Evolutionary conservation across 2,329 filamentous ascomycete genomes (phyloP), one percentile per base, ranked within the genome.

Genomic region (Fusarium coffeatum): DNA sequence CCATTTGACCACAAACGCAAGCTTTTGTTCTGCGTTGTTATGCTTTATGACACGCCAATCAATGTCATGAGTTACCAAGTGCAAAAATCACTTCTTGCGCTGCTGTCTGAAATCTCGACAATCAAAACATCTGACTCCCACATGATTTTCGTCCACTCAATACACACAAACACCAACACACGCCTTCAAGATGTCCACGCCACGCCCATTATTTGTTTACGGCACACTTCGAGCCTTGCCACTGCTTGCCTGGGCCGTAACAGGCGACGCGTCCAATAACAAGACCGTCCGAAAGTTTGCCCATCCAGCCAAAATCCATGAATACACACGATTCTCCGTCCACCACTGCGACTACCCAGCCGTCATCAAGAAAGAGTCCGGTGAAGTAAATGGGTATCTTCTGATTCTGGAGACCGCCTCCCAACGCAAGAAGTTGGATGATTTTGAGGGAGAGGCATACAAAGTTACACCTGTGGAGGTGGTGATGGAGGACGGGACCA

Each of bases 391-490:
- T 20, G 76, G 78, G 0, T 76, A 69, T 47, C 4, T 80, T 0
- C 42, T 80, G 0, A 16, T 15, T 2, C 34, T 72, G 0, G 49
- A 75, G 28, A 77, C 68, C 5, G 55, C n/a, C 2, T 74, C 74
- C 0, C 72, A 78, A 34, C 71, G 78, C 4, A 73, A 64, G 11
- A 80, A 78, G 23, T 43, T 80, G n/a, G 78, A 78, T 34, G 69
- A 78, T 18, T 80, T 80, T 27, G 77, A 80, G 43, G 76, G 76
- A 0, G 71, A 77, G n/a, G 11, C 23, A 0, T 78, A 77, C 30
- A 63, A 50, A 5, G 18, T 58, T 3, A 69, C 67, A 0, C 18
- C 51, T 3, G 71, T 76, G 0, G 47, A 37, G 1, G 68, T 68
- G 0, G 30, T 46, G 2, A 22, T 75, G 22, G 48, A 71, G 2